These are phyloP conservation scores for Carex pumila DNA, from an alignment of 176 grass and related monocot species.

Conservation along the genomic window DNA sequence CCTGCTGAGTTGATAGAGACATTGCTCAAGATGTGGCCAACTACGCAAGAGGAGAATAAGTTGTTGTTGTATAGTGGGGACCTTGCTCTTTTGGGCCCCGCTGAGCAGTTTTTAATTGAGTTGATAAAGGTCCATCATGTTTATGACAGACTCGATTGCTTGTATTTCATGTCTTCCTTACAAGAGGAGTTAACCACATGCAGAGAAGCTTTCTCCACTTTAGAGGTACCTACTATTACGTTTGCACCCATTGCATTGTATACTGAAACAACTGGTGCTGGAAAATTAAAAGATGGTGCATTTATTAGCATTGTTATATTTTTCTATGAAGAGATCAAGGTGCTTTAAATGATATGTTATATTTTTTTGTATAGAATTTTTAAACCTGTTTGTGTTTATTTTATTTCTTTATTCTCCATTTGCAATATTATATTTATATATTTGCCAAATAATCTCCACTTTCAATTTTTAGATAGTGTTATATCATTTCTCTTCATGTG, in stretches of 20 bases:
- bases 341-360: not conserved
- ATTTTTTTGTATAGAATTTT: not conserved
- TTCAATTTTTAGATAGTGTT: not conserved
- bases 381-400: not conserved
- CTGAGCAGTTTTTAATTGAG: slow-evolving; percentile 67
- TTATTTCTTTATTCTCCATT: not conserved
- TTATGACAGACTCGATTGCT: slow-evolving; percentile 60
- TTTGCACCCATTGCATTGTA: not conserved
- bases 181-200: slow-evolving; percentile 62
- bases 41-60: slow-evolving; percentile 65
- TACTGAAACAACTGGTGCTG: not conserved
- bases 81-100: slow-evolving; percentile 49
- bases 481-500: not conserved
- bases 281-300: not conserved
- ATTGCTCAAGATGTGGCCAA: slow-evolving; percentile 77
- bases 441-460: not conserved
- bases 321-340: not conserved
- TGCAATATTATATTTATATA: slow-evolving; percentile 10
- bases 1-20: slow-evolving; percentile 63
- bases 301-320: not conserved
- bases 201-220: slow-evolving; percentile 54
- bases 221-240: slow-evolving; percentile 48
- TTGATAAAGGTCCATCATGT: slow-evolving; percentile 59
- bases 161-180: slow-evolving; percentile 63
- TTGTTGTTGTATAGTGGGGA: slow-evolving; percentile 69